A percentile compares a stretch with the other conserved stretches of the same genome.
Evolutionary conservation across 805 yeast species (phyloP).

Genomic region (Candida morakotiae): DNA sequence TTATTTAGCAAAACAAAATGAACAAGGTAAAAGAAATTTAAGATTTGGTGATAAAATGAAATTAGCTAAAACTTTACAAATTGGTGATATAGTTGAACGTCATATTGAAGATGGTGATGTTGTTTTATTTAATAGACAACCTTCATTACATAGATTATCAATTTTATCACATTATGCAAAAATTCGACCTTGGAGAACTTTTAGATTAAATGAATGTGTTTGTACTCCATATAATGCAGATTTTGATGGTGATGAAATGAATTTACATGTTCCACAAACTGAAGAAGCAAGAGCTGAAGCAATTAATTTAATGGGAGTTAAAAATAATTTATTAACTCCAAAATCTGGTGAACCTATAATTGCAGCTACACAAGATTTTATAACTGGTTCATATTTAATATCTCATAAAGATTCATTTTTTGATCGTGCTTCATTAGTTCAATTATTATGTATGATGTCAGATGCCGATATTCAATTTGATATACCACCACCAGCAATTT

Average conservation of each 20-base stretch:
- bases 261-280: slow-evolving; percentile 96
- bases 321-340: slow-evolving; percentile 90
- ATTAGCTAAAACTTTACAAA: slow-evolving; percentile 68
- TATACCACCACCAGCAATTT: slow-evolving; percentile 90
- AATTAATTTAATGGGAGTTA: slow-evolving; percentile 97
- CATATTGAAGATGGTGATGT: slow-evolving; percentile 97
- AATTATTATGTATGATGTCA: slow-evolving; percentile 90
- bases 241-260: slow-evolving; percentile 99
- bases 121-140: slow-evolving; percentile 95
- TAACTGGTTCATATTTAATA: slow-evolving; percentile 90
- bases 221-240: slow-evolving; percentile 99
- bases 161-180: slow-evolving; percentile 94
- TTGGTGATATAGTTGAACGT: slow-evolving; percentile 94
- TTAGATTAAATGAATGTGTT: slow-evolving; percentile 95
- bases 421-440: slow-evolving; percentile 81
- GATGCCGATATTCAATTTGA: slow-evolving; percentile 88
- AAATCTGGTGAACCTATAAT: slow-evolving; percentile 98
- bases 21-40: slow-evolving; percentile 80
- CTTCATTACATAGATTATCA: slow-evolving; percentile 91
- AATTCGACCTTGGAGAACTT: slow-evolving; percentile 96
- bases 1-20: slow-evolving; percentile 78
- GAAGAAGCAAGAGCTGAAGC: slow-evolving; percentile 99
- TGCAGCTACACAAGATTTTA: slow-evolving; percentile 99
- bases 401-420: slow-evolving; percentile 92
- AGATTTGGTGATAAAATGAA: slow-evolving; percentile 82